Base-by-base conservation (phyloP, 768 basidiomycete genomes). In the Auriscalpium vulgare region DNA sequence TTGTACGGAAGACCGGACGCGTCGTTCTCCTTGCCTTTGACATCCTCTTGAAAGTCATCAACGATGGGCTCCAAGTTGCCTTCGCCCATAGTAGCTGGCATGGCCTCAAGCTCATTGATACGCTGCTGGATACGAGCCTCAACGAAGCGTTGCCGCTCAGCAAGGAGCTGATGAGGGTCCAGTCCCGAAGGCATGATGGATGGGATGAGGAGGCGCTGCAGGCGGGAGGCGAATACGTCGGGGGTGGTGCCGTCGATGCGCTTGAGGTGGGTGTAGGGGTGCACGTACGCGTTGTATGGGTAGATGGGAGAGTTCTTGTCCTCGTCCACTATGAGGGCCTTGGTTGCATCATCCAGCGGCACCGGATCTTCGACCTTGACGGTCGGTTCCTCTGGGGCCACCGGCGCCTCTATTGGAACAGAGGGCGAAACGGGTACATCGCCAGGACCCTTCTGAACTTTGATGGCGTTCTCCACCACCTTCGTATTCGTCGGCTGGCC, bases 141-240 rank as follows among this genome's bases (percentile, higher is more conserved):
- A 55, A 98, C 83, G 69, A 84, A 95, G 10, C 91, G 81, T 61
- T 95, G 91, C 7, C 95, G 84, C 71, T 99, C 97, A 60, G 91
- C 87, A 65, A 94, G 78, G 58, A 97, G 79, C 61, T 91, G 83
- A 63, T 95, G 87, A 4, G 95, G 90, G 68, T 99, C 97, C 35
- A 99, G 82, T 14, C 95, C 95, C 10, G 79, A 73, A 0, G 97
- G 95, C 83, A 91, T 90, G 59, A 97, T 74, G 8, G 88, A 88
- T 0, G 97, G 97, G 17, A 98, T 78, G 45, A 97, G 73, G 21
- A 92, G 79, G 3, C 88, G 80, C 65, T 91, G 89, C 34, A 91
- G 75, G 37, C 86, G 84, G 34, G 86, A 87, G 1, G 84, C 82
- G 62, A 82, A 85, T 55, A 83, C 71, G 45, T 76, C 70, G 13